A percentile compares a stretch with the other conserved stretches of the same genome.
Evolutionary conservation across 2,329 filamentous ascomycete species (phyloP).

Genomic region (Neofusicoccum cordaticola): DNA sequence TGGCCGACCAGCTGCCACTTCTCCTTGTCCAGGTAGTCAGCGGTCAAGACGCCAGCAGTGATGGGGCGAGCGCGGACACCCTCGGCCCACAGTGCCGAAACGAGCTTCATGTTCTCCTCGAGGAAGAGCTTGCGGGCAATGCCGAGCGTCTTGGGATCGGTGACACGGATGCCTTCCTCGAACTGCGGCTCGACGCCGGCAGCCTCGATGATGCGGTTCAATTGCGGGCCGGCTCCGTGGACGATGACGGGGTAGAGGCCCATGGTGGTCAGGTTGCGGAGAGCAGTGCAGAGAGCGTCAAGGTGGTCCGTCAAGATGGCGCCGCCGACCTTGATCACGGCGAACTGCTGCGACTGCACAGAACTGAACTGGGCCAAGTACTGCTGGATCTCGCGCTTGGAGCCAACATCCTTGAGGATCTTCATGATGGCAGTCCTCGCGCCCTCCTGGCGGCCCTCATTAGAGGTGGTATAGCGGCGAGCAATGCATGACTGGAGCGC

Average conservation of each 20-base stretch:
- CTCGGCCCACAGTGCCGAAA: conserved; percentile 76
- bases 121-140: conserved; percentile 90
- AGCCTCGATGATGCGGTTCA: conserved; percentile 86
- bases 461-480: conserved; percentile 15
- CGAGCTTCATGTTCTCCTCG: conserved; percentile 90
- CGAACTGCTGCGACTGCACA: conserved; percentile 94
- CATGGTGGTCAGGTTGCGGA: conserved; percentile 91
- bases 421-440: conserved; percentile 72
- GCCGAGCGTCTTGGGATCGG: conserved; percentile 89
- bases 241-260: conserved; percentile 93
- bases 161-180: conserved; percentile 93
- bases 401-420: conserved; percentile 91
- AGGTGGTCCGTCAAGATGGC: conserved; percentile 94
- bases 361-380: conserved; percentile 97
- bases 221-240: conserved; percentile 89
- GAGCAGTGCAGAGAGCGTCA: conserved; percentile 81
- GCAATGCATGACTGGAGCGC: conserved; percentile 10
- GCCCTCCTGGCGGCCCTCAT: conserved; percentile 16
- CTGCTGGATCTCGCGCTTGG: conserved; percentile 93
- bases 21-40: conserved; percentile 92
- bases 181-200: conserved; percentile 94
- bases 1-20: conserved; percentile 96
- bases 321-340: conserved; percentile 96
- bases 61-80: conserved; percentile 87
- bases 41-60: conserved; percentile 83